Evolutionary conservation across 179 eudicot species (phyloP), one percentile per base, ranked within the genome.

Genomic region (Heliamphora pulchella): DNA sequence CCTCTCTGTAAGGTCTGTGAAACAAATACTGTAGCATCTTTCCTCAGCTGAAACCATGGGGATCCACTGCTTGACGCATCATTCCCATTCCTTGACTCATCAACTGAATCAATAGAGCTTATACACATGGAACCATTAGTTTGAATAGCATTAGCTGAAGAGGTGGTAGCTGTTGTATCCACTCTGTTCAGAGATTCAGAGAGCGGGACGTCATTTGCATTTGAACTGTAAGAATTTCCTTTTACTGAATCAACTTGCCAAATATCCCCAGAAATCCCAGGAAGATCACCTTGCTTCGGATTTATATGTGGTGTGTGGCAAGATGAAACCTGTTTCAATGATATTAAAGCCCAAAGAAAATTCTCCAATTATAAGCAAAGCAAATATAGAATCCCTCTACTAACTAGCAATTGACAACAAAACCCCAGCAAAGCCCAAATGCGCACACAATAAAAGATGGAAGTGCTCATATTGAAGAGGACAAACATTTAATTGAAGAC

Each of bases 1-100:
- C 97, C 98, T 81, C 97, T 94, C 79, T 86, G 89, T 61, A 96
- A 85, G 67, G 97, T 87, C 80, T 92, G 93, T 75, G 99, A 92
- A 85, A 96, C 91, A 79, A 87, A 84, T 54, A 87, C 80, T 47
- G 91, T 83, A 76, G 98, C 98, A 88, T 94, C 99, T 84, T 88
- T 92, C 81, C 98, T 91, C 82, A 96, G 85, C 78, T 92, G 92
- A 84, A 91, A 88, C 97, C 97, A 96, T 13, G 97, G 97, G 71
- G 96, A 94, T 69, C 91, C 94, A 84, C 93, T 88, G 67, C 88
- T 85, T 81, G 92, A 88, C 71, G 90, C 92, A 57, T 85, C 82
- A 75, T 81, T 78, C 87, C 90, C 87, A 85, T 89, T 87, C 81
- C 88, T 81, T 72, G 86, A 69, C 79, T 83, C 88, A 84, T 85